Conservation (phyloP, 2,329 filamentous ascomycete genomes). For the Fusarium sp. region DNA sequence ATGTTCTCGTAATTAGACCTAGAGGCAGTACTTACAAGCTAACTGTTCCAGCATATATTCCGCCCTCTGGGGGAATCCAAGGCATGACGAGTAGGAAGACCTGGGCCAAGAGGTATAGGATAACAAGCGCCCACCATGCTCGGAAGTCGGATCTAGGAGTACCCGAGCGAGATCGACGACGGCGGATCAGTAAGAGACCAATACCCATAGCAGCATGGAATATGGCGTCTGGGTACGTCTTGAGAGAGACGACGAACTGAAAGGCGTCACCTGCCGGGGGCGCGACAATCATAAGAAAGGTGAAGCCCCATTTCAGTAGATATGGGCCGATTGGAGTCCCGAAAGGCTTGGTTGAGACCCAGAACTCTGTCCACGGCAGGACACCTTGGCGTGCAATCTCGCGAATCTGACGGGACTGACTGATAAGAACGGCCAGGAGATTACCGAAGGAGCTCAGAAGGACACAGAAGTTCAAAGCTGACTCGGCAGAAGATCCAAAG, state of each 20-base stretch:
- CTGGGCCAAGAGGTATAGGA: constrained; percentile 70
- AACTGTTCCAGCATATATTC: constrained; percentile 71
- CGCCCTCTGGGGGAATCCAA: constrained; percentile 75
- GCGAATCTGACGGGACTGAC: constrained; percentile 66
- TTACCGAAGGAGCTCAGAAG: constrained; percentile 70
- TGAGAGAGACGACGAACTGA: constrained; percentile 66
- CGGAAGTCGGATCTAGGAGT: constrained; percentile 64
- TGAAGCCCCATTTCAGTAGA: constrained; percentile 66
- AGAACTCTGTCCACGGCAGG: constrained; percentile 68
- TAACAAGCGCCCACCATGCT: constrained; percentile 68
- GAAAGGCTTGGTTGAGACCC: constrained; percentile 72
- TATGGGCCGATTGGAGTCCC: constrained; percentile 72
- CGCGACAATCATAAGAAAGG: constrained; percentile 69
- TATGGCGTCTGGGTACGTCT: constrained; percentile 67
- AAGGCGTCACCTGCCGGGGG: constrained; percentile 74
- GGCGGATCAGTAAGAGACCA: constrained; percentile 69
- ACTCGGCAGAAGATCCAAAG: constrained; percentile 63
- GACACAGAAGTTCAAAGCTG: constrained; percentile 67
- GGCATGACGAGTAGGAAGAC: constrained; percentile 75
- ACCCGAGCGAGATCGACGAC: constrained; percentile 62
- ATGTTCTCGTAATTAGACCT: constrained; percentile 67
- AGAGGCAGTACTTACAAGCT: constrained; percentile 63
- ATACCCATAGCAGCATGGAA: constrained; percentile 68
- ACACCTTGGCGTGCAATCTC: constrained; percentile 73
- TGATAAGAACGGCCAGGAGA: constrained; percentile 66